Conservation (phyloP, 768 basidiomycete genomes). For the Paxillus rubicundulus region DNA sequence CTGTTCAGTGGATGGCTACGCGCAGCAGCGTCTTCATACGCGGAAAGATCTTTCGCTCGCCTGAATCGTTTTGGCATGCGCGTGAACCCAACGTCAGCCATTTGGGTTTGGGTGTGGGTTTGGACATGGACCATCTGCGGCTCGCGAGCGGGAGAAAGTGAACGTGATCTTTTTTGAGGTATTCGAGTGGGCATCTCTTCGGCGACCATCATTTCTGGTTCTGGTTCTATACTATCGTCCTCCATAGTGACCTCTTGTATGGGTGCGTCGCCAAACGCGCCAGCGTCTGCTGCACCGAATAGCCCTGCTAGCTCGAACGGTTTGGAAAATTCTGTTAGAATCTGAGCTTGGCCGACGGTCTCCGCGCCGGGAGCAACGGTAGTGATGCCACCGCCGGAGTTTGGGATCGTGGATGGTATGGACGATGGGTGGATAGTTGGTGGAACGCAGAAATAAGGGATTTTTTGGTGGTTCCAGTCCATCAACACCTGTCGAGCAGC, state of each 20-base stretch:
- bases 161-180: conserved; percentile 26
- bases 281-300: conserved; percentile 77
- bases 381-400: conserved; percentile 34
- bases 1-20: conserved; percentile 49
- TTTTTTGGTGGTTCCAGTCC: conserved; percentile 97
- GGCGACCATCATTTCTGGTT: conserved; percentile 37
- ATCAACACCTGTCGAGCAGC: conserved; percentile 78
- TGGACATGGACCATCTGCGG: background rate
- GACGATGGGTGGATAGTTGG: conserved; percentile 77
- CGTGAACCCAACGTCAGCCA: background rate
- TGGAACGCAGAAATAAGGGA: conserved; percentile 82
- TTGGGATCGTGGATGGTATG: conserved; percentile 47
- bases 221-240: conserved; percentile 39
- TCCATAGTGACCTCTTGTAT: conserved; percentile 44
- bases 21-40: conserved; percentile 50
- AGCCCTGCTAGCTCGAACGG: conserved; percentile 82
- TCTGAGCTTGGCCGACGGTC: conserved; percentile 76
- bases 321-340: conserved; percentile 64
- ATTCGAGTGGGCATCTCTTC: conserved; percentile 36
- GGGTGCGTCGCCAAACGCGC: conserved; percentile 59
- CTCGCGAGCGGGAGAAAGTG: conserved; percentile 7
- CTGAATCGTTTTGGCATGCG: conserved; percentile 58
- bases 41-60: conserved; percentile 51
- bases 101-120: background rate
- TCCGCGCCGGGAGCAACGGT: conserved; percentile 72